Evolutionary conservation across 2,329 filamentous ascomycete species (phyloP).

Genomic region (Calonectria honghensis): DNA sequence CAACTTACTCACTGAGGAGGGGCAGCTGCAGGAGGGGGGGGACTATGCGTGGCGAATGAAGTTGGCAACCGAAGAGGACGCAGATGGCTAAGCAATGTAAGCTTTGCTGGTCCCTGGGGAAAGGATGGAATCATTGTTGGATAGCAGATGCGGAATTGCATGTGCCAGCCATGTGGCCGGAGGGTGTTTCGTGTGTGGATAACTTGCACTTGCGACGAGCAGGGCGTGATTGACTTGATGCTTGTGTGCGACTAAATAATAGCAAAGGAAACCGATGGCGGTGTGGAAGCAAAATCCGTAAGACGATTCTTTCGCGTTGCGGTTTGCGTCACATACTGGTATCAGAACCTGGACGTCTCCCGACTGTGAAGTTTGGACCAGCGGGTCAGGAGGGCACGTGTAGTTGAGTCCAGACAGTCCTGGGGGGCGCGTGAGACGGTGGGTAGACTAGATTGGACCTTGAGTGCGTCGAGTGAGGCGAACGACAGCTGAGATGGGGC

Average conservation of each 20-base stretch:
- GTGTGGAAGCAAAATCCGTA: neutral
- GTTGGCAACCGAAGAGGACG: neutral
- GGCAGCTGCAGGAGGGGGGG: slow-evolving; percentile 29
- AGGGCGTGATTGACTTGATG: neutral
- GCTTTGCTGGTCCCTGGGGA: slow-evolving; percentile 4
- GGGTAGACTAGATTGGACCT: slow-evolving; percentile 27
- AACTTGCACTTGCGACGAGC: neutral
- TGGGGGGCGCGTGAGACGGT: slow-evolving; percentile 29
- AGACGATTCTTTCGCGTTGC: neutral
- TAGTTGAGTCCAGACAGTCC: neutral
- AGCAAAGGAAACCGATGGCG: neutral
- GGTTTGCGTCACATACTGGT: slow-evolving; percentile 18
- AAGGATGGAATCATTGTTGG: neutral
- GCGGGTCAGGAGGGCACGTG: slow-evolving; percentile 31
- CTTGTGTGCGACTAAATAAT: neutral
- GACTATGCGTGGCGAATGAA: slow-evolving; percentile 30
- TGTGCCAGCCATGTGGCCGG: slow-evolving; percentile 11
- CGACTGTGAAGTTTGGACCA: slow-evolving; percentile 3
- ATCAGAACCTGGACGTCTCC: neutral
- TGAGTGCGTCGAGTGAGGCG: slow-evolving; percentile 22
- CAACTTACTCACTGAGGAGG: slow-evolving; percentile 25
- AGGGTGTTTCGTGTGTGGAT: slow-evolving; percentile 13
- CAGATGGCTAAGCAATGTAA: slow-evolving; percentile 4
- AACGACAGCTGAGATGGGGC: slow-evolving; percentile 19
- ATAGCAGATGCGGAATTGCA: neutral